phyloP scores from a whole-genome alignment of 371 early-diverging fungal species.

The Mycotypha africana region DNA sequence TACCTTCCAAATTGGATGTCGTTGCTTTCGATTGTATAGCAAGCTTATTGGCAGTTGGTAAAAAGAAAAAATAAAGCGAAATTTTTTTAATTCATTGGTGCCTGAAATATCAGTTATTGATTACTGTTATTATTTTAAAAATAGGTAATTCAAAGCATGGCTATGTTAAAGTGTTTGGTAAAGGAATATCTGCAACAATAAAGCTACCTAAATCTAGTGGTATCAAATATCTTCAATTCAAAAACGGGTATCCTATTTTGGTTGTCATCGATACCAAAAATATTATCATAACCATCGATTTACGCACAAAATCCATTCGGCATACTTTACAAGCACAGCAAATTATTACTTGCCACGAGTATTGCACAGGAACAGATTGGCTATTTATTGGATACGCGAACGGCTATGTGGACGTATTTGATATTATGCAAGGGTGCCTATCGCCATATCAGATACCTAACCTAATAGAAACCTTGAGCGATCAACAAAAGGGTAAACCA shows the following conservation, averaged over 20 bases:
- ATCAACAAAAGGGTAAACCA: no score
- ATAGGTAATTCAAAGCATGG: slow-evolving; percentile 14
- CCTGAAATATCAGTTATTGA: not conserved
- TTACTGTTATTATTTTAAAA: not conserved
- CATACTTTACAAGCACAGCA: slow-evolving; percentile 34
- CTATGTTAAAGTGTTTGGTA: slow-evolving; percentile 37
- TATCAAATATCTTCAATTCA: slow-evolving; percentile 49
- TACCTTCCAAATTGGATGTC: slow-evolving; percentile 37
- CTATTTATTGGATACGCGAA: slow-evolving; percentile 51
- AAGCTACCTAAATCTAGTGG: slow-evolving; percentile 19
- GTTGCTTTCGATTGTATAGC: slow-evolving; percentile 53
- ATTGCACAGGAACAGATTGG: slow-evolving; percentile 53
- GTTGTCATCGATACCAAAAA: slow-evolving; percentile 47
- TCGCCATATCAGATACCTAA: slow-evolving; percentile 46
- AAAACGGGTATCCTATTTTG: slow-evolving; percentile 42
- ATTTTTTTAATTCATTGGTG: no score
- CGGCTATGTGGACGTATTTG: slow-evolving; percentile 51
- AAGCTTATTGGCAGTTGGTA: slow-evolving; percentile 53
- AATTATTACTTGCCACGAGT: slow-evolving; percentile 46
- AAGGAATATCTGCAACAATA: slow-evolving; percentile 28
- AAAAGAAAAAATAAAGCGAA: slow-evolving; percentile 3
- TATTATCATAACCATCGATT: slow-evolving; percentile 44
- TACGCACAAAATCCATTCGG: slow-evolving; percentile 34
- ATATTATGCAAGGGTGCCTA: slow-evolving; percentile 39
- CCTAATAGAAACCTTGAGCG: slow-evolving; percentile 19